Evolutionary conservation across 768 basidiomycete genomes (phyloP), one percentile per base, ranked within the genome.

Genomic region (Dendrothele bispora): DNA sequence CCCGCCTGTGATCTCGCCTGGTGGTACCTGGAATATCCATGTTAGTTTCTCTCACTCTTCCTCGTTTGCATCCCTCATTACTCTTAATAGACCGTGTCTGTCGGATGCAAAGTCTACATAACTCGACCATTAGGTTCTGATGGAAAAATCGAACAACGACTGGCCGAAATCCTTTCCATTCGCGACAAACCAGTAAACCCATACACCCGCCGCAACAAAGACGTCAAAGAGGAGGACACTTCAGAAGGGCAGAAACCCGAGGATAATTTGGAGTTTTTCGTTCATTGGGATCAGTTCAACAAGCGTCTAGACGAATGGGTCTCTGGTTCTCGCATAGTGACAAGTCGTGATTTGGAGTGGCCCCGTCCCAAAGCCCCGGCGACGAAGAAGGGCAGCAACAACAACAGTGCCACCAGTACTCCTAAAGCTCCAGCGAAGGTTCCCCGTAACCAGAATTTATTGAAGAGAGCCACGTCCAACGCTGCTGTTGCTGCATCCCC

Each of bases 281-380:
- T 98, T 17, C 97, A 99, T 61, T 99, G 95, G 86, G 93, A 98
- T 58, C 84, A 91, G 55, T 98, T 98, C 79, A 99, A 99, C 75
- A 99, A 99, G 66, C 94, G 97, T 53, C 75, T 98, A 32, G 97
- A 99, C 63, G 97, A 97, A 46, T 99, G 97, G 97, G 87, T 99
- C 20, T 71, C 88, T 12, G 91, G 90, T 14, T 86, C 89, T 1
- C 83, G 95, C 32, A 79, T 99, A 48, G 79, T 98, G 34, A 74
- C 95, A 37, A 77, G 72, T 50, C 79, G 86, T 54, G 94, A 97
- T 61, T 78, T 99, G 54, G 94, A 98, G 67, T 95, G 91, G 93
- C 95, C 97, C 3, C 89, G 91, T 50, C 94, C 95, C 1, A 93
- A 92, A 60, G 68, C 75, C 15, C 70, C 75, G 2, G 74, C 78